phyloP scores from a whole-genome alignment of 495 filamentous ascomycete genomes.

The Cairneyella variabilis region DNA sequence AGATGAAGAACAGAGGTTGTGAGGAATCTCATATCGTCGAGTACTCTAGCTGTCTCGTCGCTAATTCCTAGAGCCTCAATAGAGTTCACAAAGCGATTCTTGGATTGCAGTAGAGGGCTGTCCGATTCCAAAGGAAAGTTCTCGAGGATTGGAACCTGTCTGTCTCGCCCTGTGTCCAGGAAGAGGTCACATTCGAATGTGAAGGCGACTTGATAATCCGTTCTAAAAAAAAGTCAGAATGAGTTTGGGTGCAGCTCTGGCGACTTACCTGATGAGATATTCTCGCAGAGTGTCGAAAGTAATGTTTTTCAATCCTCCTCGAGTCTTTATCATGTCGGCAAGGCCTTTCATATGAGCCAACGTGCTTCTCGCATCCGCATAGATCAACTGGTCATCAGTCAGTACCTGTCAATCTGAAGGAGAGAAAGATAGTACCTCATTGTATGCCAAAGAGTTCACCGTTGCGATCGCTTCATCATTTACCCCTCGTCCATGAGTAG shows the following conservation, averaged over 20 bases:
- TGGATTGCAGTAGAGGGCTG: slow-evolving; percentile 15
- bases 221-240: slow-evolving; percentile 5
- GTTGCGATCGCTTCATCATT: slow-evolving; percentile 35
- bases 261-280: slow-evolving; percentile 16
- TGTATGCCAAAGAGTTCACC: slow-evolving; percentile 34
- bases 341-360: slow-evolving; percentile 23
- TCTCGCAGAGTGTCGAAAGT: slow-evolving; percentile 1
- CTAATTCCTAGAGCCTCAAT: slow-evolving; percentile 1
- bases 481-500: slow-evolving; percentile 25
- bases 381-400: slow-evolving; percentile 12
- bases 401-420: not conserved
- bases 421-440: slow-evolving; percentile 28
- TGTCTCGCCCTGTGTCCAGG: not conserved
- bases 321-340: slow-evolving; percentile 17
- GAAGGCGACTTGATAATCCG: slow-evolving; percentile 23
- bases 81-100: slow-evolving; percentile 8
- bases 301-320: slow-evolving; percentile 19
- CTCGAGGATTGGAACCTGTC: not conserved
- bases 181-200: slow-evolving; percentile 19
- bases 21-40: slow-evolving; percentile 24
- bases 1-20: slow-evolving; percentile 17
- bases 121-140: slow-evolving; percentile 9
- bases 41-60: slow-evolving; percentile 2
- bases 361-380: slow-evolving; percentile 18
- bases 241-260: not conserved